A percentile compares a stretch with the other conserved stretches of the same genome.
These are phyloP conservation scores for Fusarium sp. DNA, from an alignment of 2,329 filamentous ascomycete species.

Conservation along the genomic window DNA sequence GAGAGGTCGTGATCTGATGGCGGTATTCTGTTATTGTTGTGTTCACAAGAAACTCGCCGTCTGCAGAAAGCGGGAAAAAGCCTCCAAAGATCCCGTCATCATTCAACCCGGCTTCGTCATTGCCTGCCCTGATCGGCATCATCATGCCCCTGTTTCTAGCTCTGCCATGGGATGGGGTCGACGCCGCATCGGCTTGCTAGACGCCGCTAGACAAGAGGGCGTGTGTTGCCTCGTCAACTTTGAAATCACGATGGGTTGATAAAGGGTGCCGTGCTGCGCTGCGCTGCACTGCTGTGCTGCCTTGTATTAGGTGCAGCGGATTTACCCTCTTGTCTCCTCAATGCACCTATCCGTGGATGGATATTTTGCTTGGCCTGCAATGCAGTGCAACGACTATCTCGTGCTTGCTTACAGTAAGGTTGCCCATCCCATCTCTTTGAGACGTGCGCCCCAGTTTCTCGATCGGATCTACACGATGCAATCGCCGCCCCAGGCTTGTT, in stretches of 20 bases:
- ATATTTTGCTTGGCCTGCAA: not conserved
- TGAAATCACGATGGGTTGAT: slow-evolving; percentile 12
- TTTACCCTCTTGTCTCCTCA: not conserved
- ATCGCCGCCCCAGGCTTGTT: not conserved
- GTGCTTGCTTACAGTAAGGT: not conserved
- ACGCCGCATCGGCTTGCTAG: not conserved
- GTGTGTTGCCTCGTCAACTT: slow-evolving; percentile 32
- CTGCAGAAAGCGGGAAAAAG: not conserved
- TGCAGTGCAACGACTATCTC: not conserved
- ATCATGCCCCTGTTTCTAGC: slow-evolving; percentile 14
- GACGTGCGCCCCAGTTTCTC: not conserved
- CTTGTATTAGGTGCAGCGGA: not conserved
- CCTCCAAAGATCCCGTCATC: slow-evolving; percentile 26
- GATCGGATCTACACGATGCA: not conserved
- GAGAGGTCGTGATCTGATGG: slow-evolving; percentile 6
- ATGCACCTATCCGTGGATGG: not conserved
- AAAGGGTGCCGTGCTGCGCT: not conserved
- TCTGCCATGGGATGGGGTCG: not conserved
- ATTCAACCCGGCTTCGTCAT: slow-evolving; percentile 26
- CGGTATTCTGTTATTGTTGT: not conserved
- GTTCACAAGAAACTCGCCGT: not conserved
- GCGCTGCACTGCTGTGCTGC: not conserved
- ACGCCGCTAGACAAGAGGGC: slow-evolving; percentile 20
- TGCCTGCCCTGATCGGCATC: slow-evolving; percentile 21
- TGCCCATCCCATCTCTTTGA: not conserved